phyloP scores from a whole-genome alignment of 2,329 filamentous ascomycete genomes.

The Byssochlamys sp. region DNA sequence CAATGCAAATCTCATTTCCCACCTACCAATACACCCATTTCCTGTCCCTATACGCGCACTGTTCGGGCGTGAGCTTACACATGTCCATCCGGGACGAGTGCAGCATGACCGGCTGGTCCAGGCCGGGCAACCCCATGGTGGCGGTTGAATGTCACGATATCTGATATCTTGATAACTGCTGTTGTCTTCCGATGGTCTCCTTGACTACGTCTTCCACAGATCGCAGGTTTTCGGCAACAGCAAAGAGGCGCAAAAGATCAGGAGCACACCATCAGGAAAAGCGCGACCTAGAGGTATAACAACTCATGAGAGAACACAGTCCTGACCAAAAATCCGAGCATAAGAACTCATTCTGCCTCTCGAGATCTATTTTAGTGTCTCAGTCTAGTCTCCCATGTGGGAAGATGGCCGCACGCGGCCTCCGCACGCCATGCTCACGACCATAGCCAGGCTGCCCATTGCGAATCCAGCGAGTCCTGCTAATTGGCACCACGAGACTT shows the following conservation, averaged over 20 bases:
- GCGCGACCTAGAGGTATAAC: background rate
- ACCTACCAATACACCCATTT: constrained; percentile 19
- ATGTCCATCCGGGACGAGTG: constrained; percentile 13
- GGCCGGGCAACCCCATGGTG: constrained; percentile 10
- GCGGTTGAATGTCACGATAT: background rate
- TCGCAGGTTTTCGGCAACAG: background rate
- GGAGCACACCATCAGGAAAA: background rate
- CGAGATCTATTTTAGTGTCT: background rate
- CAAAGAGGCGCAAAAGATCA: background rate
- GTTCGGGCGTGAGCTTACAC: constrained; percentile 16
- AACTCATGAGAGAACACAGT: background rate
- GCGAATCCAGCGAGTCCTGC: background rate
- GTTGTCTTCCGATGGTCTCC: background rate
- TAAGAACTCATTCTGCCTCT: background rate
- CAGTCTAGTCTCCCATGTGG: background rate
- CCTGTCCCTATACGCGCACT: constrained; percentile 14
- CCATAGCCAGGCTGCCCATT: background rate
- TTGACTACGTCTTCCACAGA: background rate
- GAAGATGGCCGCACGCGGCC: background rate
- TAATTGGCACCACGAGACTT: background rate
- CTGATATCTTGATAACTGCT: background rate
- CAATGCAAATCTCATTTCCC: background rate
- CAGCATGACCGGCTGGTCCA: constrained; percentile 16
- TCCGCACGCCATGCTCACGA: background rate
- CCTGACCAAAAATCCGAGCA: background rate